A percentile compares a stretch with the other conserved stretches of the same genome.
Evolutionary conservation across 2,329 filamentous ascomycete species (phyloP).

Genomic region (Verticillium isaacii): DNA sequence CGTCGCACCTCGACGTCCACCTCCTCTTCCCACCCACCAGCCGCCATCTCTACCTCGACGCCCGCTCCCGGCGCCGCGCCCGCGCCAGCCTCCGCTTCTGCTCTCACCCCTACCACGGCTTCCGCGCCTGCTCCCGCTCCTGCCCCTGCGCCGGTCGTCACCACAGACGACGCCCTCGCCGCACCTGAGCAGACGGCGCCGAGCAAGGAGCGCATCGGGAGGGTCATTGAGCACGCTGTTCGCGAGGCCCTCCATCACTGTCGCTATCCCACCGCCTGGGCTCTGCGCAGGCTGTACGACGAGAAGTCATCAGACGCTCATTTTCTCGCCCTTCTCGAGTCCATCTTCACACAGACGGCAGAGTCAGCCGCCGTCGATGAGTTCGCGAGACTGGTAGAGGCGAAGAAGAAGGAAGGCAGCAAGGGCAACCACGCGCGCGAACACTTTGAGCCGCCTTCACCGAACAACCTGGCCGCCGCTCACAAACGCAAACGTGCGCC

Average conservation of each 20-base stretch:
- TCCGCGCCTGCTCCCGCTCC: neutral
- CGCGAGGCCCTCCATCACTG: conserved; percentile 51
- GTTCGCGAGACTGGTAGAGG: conserved; percentile 45
- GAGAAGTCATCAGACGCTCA: conserved; percentile 45
- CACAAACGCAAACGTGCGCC: conserved; percentile 44
- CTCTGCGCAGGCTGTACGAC: conserved; percentile 55
- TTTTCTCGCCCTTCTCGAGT: conserved; percentile 53
- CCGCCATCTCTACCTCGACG: conserved; percentile 4
- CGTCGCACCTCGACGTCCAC: conserved; percentile 9
- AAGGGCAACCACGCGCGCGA: conserved; percentile 45
- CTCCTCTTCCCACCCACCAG: conserved; percentile 7
- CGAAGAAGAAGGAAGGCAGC: conserved; percentile 54
- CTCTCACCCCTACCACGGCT: conserved; percentile 7
- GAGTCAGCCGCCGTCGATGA: conserved; percentile 43
- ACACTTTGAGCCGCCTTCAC: conserved; percentile 48
- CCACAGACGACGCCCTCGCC: neutral
- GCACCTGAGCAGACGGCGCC: conserved; percentile 2
- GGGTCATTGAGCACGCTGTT: conserved; percentile 52
- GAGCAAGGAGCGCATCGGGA: conserved; percentile 42
- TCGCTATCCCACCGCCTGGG: conserved; percentile 59
- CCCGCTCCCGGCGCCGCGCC: neutral
- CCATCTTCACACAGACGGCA: conserved; percentile 54
- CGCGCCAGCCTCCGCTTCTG: neutral
- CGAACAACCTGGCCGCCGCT: conserved; percentile 31
- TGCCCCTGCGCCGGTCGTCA: neutral